Percentiles rank a stretch among this genome's conserved stretches.
These are phyloP conservation scores for Ustilago sp. DNA, from an alignment of 1,284 basidiomycete species.

Conservation along the genomic window DNA sequence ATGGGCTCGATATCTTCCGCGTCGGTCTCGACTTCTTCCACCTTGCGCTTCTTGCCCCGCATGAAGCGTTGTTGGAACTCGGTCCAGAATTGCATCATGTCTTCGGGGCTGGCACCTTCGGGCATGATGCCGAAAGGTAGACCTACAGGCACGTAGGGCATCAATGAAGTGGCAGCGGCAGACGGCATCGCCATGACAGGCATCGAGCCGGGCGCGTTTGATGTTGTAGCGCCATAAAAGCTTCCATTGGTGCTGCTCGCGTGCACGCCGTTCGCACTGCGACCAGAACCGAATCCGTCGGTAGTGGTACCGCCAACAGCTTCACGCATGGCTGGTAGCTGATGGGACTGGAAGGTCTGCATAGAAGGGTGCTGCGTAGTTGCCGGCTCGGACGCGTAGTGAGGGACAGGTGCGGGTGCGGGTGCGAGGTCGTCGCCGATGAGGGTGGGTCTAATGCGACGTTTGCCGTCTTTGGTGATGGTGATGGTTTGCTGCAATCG, in stretches of 20 bases:
- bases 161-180: constrained; percentile 29
- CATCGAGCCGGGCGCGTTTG: constrained; percentile 5
- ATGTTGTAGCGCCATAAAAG: constrained; percentile 10
- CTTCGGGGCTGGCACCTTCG: constrained; percentile 38
- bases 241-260: constrained; percentile 22
- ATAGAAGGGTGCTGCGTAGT: constrained; percentile 9
- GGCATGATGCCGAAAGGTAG: constrained; percentile 52
- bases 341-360: constrained; percentile 20
- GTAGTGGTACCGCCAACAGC: constrained; percentile 43
- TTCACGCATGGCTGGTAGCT: constrained; percentile 43
- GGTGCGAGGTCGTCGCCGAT: constrained; percentile 63
- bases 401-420: constrained; percentile 3
- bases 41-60: constrained; percentile 51
- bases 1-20: constrained; percentile 49
- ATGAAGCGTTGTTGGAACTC: constrained; percentile 47
- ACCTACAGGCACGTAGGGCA: constrained; percentile 37
- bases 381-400: constrained; percentile 22
- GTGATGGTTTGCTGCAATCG: constrained; percentile 69
- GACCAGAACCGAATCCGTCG: constrained; percentile 30
- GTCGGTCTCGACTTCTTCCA: constrained; percentile 26
- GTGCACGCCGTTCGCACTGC: constrained; percentile 26
- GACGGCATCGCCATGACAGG: constrained; percentile 14
- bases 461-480: constrained; percentile 73
- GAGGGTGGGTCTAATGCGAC: constrained; percentile 76
- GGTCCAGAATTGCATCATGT: constrained; percentile 55